Percentiles rank a stretch among this genome's conserved stretches.
These are phyloP conservation scores for Rosa multiflora DNA, from an alignment of 306 rosid species.

Conservation along the genomic window DNA sequence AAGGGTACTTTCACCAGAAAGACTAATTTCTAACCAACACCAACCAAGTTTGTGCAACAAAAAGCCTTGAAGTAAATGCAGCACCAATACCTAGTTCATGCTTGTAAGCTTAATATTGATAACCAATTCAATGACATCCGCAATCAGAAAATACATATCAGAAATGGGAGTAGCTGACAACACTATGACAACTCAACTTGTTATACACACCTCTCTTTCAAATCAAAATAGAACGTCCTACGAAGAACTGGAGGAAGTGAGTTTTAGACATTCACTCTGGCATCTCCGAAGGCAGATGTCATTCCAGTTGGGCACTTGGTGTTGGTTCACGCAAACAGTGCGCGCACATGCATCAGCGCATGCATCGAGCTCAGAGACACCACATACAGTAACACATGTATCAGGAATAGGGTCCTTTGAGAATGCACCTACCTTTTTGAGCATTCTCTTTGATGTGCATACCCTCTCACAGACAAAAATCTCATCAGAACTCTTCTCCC, in stretches of 20 bases:
- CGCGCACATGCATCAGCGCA: constrained; percentile 96
- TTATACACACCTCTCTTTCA: neutral
- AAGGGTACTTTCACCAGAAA: neutral
- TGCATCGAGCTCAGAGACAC: constrained; percentile 88
- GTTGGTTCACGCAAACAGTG: constrained; percentile 90
- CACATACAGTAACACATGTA: constrained; percentile 93
- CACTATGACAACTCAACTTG: neutral
- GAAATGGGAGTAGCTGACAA: neutral
- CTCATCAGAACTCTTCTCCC: constrained; percentile 85
- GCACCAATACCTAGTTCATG: neutral
- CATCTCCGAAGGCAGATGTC: constrained; percentile 86
- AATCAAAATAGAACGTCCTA: constrained; percentile 22
- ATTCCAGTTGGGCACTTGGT: constrained; percentile 93
- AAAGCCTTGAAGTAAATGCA: neutral
- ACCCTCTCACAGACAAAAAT: constrained; percentile 94
- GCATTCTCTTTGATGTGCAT: constrained; percentile 90
- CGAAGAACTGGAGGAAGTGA: constrained; percentile 60
- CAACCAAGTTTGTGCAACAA: neutral
- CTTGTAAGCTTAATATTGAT: neutral
- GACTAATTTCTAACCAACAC: neutral
- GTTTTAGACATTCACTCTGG: constrained; percentile 92
- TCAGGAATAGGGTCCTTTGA: constrained; percentile 96
- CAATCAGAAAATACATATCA: constrained; percentile 2
- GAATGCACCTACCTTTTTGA: constrained; percentile 83
- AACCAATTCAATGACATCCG: neutral